Conservation (phyloP, 2,329 filamentous ascomycete genomes). For the Alternaria arborescens region DNA sequence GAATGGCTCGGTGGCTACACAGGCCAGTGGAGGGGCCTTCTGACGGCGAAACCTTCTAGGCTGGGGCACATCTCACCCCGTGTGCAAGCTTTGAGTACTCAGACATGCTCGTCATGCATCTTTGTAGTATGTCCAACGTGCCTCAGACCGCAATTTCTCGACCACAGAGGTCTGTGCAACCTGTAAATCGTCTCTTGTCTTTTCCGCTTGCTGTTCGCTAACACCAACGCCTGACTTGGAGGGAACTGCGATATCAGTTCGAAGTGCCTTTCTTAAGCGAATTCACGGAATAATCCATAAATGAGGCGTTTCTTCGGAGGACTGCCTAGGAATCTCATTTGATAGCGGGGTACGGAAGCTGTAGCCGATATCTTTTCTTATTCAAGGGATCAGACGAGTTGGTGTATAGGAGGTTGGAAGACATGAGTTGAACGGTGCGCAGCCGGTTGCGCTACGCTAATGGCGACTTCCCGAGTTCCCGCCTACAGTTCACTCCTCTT, state of each 20-base stretch:
- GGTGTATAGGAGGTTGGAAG: neutral
- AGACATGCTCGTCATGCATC: slow-evolving; percentile 1
- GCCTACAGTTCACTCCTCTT: slow-evolving; percentile 3
- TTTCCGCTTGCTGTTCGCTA: neutral
- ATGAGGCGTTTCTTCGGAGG: neutral
- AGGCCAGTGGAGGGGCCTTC: neutral
- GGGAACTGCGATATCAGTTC: neutral
- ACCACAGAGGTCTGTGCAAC: neutral
- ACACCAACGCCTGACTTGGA: neutral
- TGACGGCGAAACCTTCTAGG: neutral
- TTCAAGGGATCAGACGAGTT: neutral
- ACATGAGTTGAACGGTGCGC: slow-evolving; percentile 1
- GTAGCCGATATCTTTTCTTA: neutral
- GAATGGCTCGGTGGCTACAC: slow-evolving; percentile 4
- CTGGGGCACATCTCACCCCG: neutral
- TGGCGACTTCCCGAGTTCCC: slow-evolving; percentile 2
- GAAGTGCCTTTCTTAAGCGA: neutral
- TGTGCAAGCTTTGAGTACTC: neutral
- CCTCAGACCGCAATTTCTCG: slow-evolving; percentile 1
- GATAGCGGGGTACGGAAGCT: neutral
- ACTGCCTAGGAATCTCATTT: neutral
- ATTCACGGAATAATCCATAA: neutral
- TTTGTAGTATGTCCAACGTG: slow-evolving; percentile 1
- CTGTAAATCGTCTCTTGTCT: neutral
- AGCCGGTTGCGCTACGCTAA: neutral